Base-by-base conservation (phyloP, 768 basidiomycete species). In the Lentinus brumalis region DNA sequence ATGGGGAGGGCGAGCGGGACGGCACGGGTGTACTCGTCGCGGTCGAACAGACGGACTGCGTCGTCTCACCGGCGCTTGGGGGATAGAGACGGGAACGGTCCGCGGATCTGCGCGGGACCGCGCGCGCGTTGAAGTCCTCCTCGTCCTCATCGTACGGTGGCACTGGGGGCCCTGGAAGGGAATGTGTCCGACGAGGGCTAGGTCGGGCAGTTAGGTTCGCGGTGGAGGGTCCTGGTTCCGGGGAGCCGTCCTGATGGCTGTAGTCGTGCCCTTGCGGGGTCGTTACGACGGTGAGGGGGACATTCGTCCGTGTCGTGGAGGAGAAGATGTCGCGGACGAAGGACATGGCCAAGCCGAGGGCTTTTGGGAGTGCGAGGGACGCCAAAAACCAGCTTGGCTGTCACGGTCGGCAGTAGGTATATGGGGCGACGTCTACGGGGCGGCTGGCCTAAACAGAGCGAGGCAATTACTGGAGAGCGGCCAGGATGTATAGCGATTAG, bases 1-100 rank as follows among this genome's bases (percentile, higher is more conserved):
- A 73, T 7, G 88, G 89, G 0, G 89, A 89, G 14, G 78, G 67
- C 12, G 83, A 76, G 51, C 87, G 84, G 9, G 89, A 88, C n/a
- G 81, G 82, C 14, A 82, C 62, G n/a, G 88, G 85, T 0, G 86
- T 81, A 35, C 66, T 72, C 50, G 73, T 68, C 16, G 70, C 70
- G 26, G 76, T 71, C 2, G 75, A 75, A 44, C 65, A 70, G 21
- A 69, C 56, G 1, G 76, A 75, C 45, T 49, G 41, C 16, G 62
- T 44, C 29, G 58, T 45, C 57, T 61, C 55, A 58, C 50, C 45
- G 66, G 44, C 45, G 49, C 59, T 56, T 3, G 62, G 49, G 5
- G 76, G 56, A 71, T 62, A 56, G 78, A 80, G 58, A 74, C 75
- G 60, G 69, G 77, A 50, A 70, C 76, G 53, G 77, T 79, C 62